phyloP scores from a whole-genome alignment of 2,329 filamentous ascomycete genomes.

The Spiromastix sp. region DNA sequence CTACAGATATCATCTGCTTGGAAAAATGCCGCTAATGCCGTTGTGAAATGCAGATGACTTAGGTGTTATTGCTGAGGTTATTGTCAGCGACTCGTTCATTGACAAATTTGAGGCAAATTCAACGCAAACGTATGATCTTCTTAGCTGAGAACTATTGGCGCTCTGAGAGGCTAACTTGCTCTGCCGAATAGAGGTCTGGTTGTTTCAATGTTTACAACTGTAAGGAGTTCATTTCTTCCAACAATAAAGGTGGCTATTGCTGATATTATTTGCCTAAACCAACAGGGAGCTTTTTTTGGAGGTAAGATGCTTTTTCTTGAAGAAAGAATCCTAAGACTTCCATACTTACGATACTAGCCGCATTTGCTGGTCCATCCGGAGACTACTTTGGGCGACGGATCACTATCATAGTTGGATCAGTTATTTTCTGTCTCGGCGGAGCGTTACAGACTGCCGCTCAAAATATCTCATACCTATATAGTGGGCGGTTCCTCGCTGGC shows the following conservation, averaged over 20 bases:
- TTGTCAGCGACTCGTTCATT: slow-evolving; percentile 30
- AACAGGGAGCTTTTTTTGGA: too few species aligned
- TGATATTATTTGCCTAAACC: too few species aligned
- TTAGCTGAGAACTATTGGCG: slow-evolving; percentile 6
- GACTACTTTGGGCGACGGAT: slow-evolving; percentile 57
- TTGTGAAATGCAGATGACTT: slow-evolving; percentile 35
- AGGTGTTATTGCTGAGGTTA: slow-evolving; percentile 50
- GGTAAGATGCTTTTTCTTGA: too few species aligned
- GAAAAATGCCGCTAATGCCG: too few species aligned
- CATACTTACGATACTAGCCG: too few species aligned
- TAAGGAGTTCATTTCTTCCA: too few species aligned
- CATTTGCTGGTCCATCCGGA: slow-evolving; percentile 51
- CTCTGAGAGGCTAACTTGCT: background rate
- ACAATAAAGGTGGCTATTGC: too few species aligned
- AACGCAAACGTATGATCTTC: slow-evolving; percentile 21
- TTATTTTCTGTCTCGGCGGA: slow-evolving; percentile 64
- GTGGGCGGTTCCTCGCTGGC: slow-evolving; percentile 60
- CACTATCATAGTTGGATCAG: slow-evolving; percentile 62
- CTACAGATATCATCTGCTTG: too few species aligned
- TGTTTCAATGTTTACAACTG: slow-evolving; percentile 66
- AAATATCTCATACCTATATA: slow-evolving; percentile 52
- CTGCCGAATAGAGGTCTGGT: slow-evolving; percentile 48
- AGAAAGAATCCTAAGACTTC: too few species aligned
- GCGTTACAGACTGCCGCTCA: slow-evolving; percentile 61
- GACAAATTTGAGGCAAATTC: slow-evolving; percentile 21